Conservation (phyloP, 257 asterid species). For the Cinchona pubescens region DNA sequence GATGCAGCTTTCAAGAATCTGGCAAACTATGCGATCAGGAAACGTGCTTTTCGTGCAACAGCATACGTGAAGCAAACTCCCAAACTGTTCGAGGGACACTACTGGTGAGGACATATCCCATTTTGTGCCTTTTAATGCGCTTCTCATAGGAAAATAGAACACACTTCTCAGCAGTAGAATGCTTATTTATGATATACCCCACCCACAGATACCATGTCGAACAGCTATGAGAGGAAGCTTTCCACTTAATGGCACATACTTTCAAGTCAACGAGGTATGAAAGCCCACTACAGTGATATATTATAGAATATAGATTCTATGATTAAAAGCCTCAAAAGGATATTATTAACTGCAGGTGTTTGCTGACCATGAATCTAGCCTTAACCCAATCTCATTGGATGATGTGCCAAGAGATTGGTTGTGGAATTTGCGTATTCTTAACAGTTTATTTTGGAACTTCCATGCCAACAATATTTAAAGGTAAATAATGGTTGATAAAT, state of each 20-base stretch:
- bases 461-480: slow-evolving; percentile 83
- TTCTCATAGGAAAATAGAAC: background rate
- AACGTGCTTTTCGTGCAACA: slow-evolving; percentile 86
- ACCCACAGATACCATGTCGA: slow-evolving; percentile 87
- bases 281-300: slow-evolving; percentile 17
- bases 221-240: slow-evolving; percentile 99
- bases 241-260: slow-evolving; percentile 95
- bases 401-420: slow-evolving; percentile 83
- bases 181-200: slow-evolving; percentile 24
- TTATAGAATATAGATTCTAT: slow-evolving; percentile 13
- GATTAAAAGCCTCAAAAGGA: slow-evolving; percentile 14
- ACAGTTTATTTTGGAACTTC: slow-evolving; percentile 98
- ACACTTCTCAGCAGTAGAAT: background rate
- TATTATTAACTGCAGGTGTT: slow-evolving; percentile 59
- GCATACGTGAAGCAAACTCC: slow-evolving; percentile 76
- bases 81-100: slow-evolving; percentile 93
- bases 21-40: slow-evolving; percentile 63
- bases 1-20: slow-evolving; percentile 62
- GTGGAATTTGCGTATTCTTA: slow-evolving; percentile 84
- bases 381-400: slow-evolving; percentile 66
- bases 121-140: background rate
- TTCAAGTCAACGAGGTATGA: slow-evolving; percentile 94
- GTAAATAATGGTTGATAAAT: slow-evolving; percentile 35
- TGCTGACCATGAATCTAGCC: slow-evolving; percentile 90
- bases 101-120: slow-evolving; percentile 53